phyloP scores from a whole-genome alignment of 345 rosid species.

The Eucalyptus viminalis region DNA sequence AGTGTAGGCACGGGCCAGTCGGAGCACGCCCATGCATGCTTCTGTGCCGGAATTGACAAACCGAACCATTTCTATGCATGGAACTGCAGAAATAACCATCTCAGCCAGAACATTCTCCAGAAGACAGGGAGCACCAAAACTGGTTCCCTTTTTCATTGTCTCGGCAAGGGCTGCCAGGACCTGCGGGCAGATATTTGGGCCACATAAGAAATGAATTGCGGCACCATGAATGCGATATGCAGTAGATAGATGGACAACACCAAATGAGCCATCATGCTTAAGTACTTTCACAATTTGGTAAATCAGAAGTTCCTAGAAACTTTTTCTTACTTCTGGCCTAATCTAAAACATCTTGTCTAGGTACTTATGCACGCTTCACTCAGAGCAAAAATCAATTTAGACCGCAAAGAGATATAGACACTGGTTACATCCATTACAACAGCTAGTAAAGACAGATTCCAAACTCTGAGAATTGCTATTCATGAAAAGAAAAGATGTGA shows the following conservation, averaged over 20 bases:
- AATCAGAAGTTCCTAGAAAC: neutral
- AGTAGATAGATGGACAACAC: neutral
- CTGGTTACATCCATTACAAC: neutral
- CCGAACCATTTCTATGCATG: conserved; percentile 88
- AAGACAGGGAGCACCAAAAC: conserved; percentile 99
- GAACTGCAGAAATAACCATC: conserved; percentile 94
- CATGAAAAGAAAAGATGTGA: neutral
- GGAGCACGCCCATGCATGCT: conserved; percentile 95
- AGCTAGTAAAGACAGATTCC: neutral
- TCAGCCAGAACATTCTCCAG: conserved; percentile 80
- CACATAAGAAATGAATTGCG: neutral
- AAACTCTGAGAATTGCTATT: neutral
- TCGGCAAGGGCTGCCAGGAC: conserved; percentile 80
- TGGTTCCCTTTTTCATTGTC: conserved; percentile 96
- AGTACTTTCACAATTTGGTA: neutral
- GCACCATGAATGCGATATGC: neutral
- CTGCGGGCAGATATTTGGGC: conserved; percentile 15
- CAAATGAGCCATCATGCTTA: neutral
- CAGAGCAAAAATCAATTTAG: neutral
- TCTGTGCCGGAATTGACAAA: conserved; percentile 90
- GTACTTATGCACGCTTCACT: neutral
- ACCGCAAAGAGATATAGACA: neutral
- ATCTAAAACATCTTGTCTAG: neutral
- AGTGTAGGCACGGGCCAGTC: conserved; percentile 91
- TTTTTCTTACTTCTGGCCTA: neutral